A percentile compares a stretch with the other conserved stretches of the same genome.
phyloP scores from a whole-genome alignment of 306 rosid genomes.

The Cucurbita argyrosperma region DNA sequence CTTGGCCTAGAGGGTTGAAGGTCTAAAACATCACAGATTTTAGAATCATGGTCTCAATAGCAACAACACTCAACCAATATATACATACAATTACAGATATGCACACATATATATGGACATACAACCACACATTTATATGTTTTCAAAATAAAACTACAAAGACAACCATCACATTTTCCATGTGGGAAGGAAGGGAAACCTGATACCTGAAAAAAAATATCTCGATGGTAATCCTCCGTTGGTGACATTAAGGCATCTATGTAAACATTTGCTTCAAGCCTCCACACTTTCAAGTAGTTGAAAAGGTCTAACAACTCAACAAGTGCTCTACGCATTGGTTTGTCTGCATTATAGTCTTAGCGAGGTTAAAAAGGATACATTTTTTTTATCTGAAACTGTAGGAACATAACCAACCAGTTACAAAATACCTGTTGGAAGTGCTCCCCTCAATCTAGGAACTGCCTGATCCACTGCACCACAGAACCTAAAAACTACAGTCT shows the following conservation, averaged over 20 bases:
- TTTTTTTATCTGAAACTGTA: not conserved
- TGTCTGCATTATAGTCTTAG: constrained; percentile 41
- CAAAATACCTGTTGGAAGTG: constrained; percentile 57
- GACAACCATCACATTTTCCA: not conserved
- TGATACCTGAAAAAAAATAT: constrained; percentile 80
- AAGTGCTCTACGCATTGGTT: constrained; percentile 65
- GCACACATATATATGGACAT: not conserved
- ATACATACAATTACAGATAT: not conserved
- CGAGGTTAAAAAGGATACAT: not conserved
- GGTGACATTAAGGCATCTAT: constrained; percentile 82
- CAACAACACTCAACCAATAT: not conserved
- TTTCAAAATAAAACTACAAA: not conserved
- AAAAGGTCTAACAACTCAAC: constrained; percentile 78
- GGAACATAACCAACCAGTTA: constrained; percentile 5
- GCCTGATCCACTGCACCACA: constrained; percentile 80
- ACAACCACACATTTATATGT: not conserved
- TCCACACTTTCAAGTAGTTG: constrained; percentile 71
- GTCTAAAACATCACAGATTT: not conserved
- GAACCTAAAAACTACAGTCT: constrained; percentile 77
- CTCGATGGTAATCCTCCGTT: constrained; percentile 73
- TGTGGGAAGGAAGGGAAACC: not conserved
- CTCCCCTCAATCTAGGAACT: constrained; percentile 92
- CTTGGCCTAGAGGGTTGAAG: not conserved
- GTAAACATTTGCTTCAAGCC: constrained; percentile 49
- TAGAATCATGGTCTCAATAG: not conserved